A percentile compares a stretch with the other conserved stretches of the same genome.
Conservation (phyloP, 192 early-diverging fungal species). For the Linnemannia schmuckeri region DNA sequence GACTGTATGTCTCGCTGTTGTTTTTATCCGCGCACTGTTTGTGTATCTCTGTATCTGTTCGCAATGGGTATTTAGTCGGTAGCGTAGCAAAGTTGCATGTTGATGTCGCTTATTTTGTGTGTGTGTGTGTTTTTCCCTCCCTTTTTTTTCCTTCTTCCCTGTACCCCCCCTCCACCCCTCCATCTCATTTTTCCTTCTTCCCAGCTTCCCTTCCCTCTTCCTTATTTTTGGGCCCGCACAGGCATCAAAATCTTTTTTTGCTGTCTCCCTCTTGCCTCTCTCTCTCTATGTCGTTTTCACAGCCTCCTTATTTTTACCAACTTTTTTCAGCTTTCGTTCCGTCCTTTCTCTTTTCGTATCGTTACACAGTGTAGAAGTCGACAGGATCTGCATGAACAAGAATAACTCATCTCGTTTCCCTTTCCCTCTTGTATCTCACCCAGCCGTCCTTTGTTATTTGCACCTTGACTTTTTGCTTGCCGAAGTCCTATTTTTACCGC, state of each 20-base stretch:
- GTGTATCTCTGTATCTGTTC: too few relatives aligned
- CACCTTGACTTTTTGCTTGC: not conserved
- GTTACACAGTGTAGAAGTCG: not conserved
- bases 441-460: not conserved
- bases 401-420: not conserved
- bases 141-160: not conserved
- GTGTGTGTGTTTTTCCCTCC: not conserved
- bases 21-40: not conserved
- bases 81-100: not conserved
- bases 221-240: slow-evolving; percentile 7
- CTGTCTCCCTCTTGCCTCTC: not conserved
- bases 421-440: not conserved
- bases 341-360: not conserved
- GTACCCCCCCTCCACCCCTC: not conserved
- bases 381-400: not conserved
- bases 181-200: slow-evolving; percentile 6
- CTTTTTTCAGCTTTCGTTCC: not conserved
- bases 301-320: slow-evolving; percentile 11
- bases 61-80: not conserved
- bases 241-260: slow-evolving; percentile 1
- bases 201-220: not conserved
- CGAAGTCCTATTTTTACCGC: slow-evolving; percentile 1
- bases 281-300: not conserved
- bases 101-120: not conserved
- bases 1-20: not conserved